A percentile compares a stretch with the other conserved stretches of the same genome.
These are phyloP conservation scores for Rhizopus sp. DNA, from an alignment of 371 early-diverging fungal species.

Conservation along the genomic window DNA sequence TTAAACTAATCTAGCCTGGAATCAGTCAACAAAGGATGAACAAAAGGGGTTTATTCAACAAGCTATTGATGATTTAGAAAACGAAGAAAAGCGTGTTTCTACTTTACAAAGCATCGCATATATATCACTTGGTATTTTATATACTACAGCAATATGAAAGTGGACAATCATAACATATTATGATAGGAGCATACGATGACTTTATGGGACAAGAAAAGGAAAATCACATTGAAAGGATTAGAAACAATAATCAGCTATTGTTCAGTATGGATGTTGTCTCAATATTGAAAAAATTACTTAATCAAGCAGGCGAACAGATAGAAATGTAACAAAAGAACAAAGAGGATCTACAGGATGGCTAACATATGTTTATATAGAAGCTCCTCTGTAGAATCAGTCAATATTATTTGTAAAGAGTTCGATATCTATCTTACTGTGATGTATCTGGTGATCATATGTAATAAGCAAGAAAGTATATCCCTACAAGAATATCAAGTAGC, in stretches of 20 bases:
- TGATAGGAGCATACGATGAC: conserved; percentile 32
- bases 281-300: conserved; percentile 47
- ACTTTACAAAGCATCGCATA: conserved; percentile 58
- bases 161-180: conserved; percentile 12
- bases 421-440: conserved; percentile 61
- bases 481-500: conserved; percentile 40
- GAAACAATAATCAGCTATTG: conserved; percentile 49
- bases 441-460: conserved; percentile 55
- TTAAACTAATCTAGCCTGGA: conserved; percentile 20
- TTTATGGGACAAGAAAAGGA: conserved; percentile 12
- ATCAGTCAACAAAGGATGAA: conserved; percentile 10
- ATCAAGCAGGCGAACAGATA: conserved; percentile 33
- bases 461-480: conserved; percentile 28
- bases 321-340: conserved; percentile 13
- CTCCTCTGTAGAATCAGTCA: conserved; percentile 7
- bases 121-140: conserved; percentile 60
- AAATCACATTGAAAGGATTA: conserved; percentile 51
- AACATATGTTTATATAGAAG: not conserved
- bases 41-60: conserved; percentile 39
- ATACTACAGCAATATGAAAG: not conserved
- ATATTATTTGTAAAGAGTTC: conserved; percentile 55
- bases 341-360: not conserved
- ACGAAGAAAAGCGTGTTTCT: conserved; percentile 41
- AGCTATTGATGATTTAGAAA: conserved; percentile 58
- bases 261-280: conserved; percentile 55